A percentile compares a stretch with the other conserved stretches of the same genome.
Evolutionary conservation across 2,329 filamentous ascomycete species (phyloP).

Genomic region (Penicillium concentricum): DNA sequence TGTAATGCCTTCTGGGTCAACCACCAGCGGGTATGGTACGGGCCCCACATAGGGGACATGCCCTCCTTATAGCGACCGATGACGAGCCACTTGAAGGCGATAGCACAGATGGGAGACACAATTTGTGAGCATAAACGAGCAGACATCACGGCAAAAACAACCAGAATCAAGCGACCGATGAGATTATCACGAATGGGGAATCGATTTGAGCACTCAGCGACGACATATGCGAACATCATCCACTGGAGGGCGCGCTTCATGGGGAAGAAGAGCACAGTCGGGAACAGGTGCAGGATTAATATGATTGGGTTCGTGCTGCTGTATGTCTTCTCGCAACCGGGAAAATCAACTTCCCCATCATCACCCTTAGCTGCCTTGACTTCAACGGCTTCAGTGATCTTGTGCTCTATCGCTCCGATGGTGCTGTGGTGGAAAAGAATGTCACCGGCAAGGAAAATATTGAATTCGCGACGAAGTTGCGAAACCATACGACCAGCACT

Average conservation of each 20-base stretch:
- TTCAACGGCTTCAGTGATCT: slow-evolving; percentile 11
- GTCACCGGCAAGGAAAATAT: slow-evolving; percentile 51
- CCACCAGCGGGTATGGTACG: slow-evolving; percentile 61
- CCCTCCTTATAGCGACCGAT: slow-evolving; percentile 56
- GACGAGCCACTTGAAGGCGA: slow-evolving; percentile 55
- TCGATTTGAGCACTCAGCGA: slow-evolving; percentile 36
- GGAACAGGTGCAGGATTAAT: slow-evolving; percentile 53
- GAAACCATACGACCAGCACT: slow-evolving; percentile 55
- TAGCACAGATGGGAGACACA: slow-evolving; percentile 49
- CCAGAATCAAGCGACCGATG: slow-evolving; percentile 50
- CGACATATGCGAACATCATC: slow-evolving; percentile 52
- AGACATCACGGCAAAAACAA: slow-evolving; percentile 48
- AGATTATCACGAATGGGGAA: slow-evolving; percentile 42
- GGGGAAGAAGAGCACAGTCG: slow-evolving; percentile 52
- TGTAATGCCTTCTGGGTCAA: slow-evolving; percentile 55
- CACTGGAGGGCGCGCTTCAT: slow-evolving; percentile 53
- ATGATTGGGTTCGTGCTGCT: slow-evolving; percentile 54
- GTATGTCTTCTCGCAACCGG: slow-evolving; percentile 33
- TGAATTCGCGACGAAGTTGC: slow-evolving; percentile 51
- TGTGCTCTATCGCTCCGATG: slow-evolving; percentile 39
- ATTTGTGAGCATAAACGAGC: slow-evolving; percentile 43
- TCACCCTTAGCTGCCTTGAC: slow-evolving; percentile 16
- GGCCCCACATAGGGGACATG: slow-evolving; percentile 60
- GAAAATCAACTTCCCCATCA: slow-evolving; percentile 24
- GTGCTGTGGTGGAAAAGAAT: slow-evolving; percentile 53